Percentiles rank a stretch among this genome's conserved stretches.
phyloP scores from a whole-genome alignment of 345 rosid species.

The Odontarrhena argentea region DNA sequence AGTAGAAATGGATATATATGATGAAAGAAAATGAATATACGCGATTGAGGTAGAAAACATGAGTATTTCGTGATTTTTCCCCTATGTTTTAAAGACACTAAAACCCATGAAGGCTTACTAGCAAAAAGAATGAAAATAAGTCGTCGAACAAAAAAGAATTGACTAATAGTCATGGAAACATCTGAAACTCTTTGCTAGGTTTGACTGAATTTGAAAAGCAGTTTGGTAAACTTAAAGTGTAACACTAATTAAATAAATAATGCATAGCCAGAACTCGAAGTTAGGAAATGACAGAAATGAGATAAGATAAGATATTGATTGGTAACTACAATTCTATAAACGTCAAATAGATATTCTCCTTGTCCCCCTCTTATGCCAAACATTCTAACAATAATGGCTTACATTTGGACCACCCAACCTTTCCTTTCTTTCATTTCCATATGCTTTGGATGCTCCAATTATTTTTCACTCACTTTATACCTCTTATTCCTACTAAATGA shows the following conservation, averaged over 20 bases:
- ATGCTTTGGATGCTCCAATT: constrained; percentile 31
- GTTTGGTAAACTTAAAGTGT: constrained; percentile 16
- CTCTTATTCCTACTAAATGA: neutral
- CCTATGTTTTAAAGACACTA: no score
- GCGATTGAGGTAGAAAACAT: no score
- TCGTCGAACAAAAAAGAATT: constrained; percentile 12
- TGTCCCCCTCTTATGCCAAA: constrained; percentile 43
- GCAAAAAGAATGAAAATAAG: constrained; percentile 23
- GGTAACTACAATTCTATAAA: constrained; percentile 31
- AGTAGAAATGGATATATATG: no score
- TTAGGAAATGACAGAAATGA: constrained; percentile 39
- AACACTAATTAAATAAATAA: constrained; percentile 28
- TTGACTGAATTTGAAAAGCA: constrained; percentile 32
- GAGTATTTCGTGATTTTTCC: no score
- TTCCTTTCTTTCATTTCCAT: constrained; percentile 29
- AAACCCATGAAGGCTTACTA: neutral
- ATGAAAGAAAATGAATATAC: no score
- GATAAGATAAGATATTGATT: constrained; percentile 40
- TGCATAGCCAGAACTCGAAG: constrained; percentile 28
- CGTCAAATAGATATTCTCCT: constrained; percentile 41
- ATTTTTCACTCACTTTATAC: constrained; percentile 18
- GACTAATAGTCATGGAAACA: constrained; percentile 32
- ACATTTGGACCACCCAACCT: constrained; percentile 43
- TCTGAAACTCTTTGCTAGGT: constrained; percentile 22
- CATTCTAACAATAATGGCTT: constrained; percentile 36